A percentile compares a stretch with the other conserved stretches of the same genome.
Conservation (phyloP, 306 rosid genomes). For the Senna tora region DNA sequence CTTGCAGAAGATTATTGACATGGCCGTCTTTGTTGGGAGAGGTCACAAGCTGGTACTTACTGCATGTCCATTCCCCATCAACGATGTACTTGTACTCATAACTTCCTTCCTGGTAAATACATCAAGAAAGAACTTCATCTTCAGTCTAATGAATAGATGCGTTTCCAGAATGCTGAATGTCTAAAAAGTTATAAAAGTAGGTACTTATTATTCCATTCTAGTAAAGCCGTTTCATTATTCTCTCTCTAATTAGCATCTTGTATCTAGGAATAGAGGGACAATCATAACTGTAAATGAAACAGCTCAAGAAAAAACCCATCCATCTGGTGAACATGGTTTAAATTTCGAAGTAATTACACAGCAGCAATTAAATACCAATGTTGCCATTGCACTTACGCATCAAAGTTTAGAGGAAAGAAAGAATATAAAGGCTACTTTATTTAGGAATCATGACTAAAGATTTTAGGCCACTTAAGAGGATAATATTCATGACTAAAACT, state of each 20-base stretch:
- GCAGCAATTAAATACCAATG: neutral
- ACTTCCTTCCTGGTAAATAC: slow-evolving; percentile 74
- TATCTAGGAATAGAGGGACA: neutral
- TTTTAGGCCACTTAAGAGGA: neutral
- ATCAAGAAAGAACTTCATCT: slow-evolving; percentile 29
- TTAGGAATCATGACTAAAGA: neutral
- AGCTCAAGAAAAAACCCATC: slow-evolving; percentile 3
- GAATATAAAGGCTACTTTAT: neutral
- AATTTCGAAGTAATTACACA: neutral
- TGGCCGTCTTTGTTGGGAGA: slow-evolving; percentile 85
- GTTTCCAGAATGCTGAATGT: neutral
- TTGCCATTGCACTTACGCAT: neutral
- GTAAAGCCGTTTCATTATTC: neutral
- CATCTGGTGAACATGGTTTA: slow-evolving; percentile 19
- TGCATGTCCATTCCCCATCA: slow-evolving; percentile 81
- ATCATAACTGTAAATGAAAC: neutral
- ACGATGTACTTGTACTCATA: slow-evolving; percentile 93
- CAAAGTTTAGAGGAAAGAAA: slow-evolving; percentile 15
- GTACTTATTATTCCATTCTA: neutral
- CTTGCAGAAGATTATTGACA: slow-evolving; percentile 76
- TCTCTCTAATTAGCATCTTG: neutral
- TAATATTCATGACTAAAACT: slow-evolving; percentile 7
- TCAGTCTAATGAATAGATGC: slow-evolving; percentile 9
- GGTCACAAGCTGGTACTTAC: slow-evolving; percentile 51
- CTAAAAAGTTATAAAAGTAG: neutral